Conservation (phyloP, 352 stramenopile species). For the Plasmopara muralis region DNA sequence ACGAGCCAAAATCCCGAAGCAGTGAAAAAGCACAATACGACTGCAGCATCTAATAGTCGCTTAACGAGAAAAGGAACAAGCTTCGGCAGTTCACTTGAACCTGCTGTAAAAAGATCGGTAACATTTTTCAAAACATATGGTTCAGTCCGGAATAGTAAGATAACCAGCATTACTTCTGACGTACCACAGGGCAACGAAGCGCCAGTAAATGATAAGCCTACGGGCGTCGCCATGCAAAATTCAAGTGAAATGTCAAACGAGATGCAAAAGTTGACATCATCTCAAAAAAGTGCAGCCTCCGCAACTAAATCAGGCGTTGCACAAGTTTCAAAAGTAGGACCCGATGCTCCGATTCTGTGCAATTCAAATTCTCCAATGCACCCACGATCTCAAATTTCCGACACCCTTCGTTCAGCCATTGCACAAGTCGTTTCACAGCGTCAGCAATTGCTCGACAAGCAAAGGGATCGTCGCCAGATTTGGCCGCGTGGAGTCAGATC, state of each 20-base stretch:
- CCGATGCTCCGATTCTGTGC: background rate
- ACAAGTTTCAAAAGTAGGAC: background rate
- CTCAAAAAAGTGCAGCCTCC: background rate
- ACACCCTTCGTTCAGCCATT: constrained; percentile 16
- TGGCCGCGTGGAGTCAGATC: background rate
- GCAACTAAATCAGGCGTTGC: background rate
- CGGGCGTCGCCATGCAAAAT: background rate
- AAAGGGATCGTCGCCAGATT: background rate
- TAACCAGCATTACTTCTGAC: no score
- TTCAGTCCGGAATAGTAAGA: no score
- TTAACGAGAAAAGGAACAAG: no score
- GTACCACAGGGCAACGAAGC: no score
- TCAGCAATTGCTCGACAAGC: constrained; percentile 3
- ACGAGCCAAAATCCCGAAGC: no score
- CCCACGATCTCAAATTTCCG: background rate
- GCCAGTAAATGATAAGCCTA: no score
- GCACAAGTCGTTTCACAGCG: constrained; percentile 22
- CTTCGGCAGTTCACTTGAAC: no score
- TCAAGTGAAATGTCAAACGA: background rate
- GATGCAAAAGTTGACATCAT: background rate
- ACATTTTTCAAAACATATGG: no score
- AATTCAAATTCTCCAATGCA: background rate
- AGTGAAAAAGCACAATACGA: no score
- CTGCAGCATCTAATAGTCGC: no score
- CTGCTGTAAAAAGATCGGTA: no score